Evolutionary conservation across 192 early-diverging fungal species (phyloP), one percentile per base, ranked within the genome.

Genomic region (Borealophlyctis nickersoniae): DNA sequence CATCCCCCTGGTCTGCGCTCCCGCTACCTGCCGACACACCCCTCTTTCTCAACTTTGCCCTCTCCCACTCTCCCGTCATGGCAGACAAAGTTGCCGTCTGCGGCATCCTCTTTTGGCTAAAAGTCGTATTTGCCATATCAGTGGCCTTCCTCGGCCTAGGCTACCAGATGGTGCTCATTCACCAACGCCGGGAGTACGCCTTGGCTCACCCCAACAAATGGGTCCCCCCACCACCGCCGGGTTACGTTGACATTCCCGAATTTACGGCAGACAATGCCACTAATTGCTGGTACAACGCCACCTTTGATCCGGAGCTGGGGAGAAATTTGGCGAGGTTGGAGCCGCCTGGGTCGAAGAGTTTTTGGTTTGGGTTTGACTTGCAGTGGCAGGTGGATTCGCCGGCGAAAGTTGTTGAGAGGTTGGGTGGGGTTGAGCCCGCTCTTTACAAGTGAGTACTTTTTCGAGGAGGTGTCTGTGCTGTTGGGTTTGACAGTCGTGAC

Each of bases 391-490:
- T 29, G 4, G 55, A 56, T 31, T 7, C 5, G 27, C 55, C 55
- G 24, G 27, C 4, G 4, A 24, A 56, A 5, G 4, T 56, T 30
- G 4, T 30, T 4, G 29, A 22, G 19, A 26, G 55, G 7, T 11
- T 28, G 2, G 55, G 55, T 30, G 2, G 33, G n/a, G n/a, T n/a
- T 4, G 3, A 28, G 14, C 55, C 55, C 26, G 55, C 55, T 31
- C 2, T 56, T 30, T 29, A 7, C 55, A 56, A 56, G 52, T 53
- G 26, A 5, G 52, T 53, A n/a, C 39, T n/a, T n/a, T n/a, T n/a
- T n/a, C n/a, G n/a, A n/a, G n/a, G n/a, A n/a, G n/a, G n/a, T n/a
- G n/a, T n/a, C n/a, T n/a, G n/a, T 45, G 39, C 39, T 45, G 9
- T 45, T 45, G 7, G 19, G 7, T 19, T 7, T 45, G 7, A 19